Evolutionary conservation across 495 filamentous ascomycete species (phyloP), one percentile per base, ranked within the genome.

Genomic region (Neurospora sublineolata): DNA sequence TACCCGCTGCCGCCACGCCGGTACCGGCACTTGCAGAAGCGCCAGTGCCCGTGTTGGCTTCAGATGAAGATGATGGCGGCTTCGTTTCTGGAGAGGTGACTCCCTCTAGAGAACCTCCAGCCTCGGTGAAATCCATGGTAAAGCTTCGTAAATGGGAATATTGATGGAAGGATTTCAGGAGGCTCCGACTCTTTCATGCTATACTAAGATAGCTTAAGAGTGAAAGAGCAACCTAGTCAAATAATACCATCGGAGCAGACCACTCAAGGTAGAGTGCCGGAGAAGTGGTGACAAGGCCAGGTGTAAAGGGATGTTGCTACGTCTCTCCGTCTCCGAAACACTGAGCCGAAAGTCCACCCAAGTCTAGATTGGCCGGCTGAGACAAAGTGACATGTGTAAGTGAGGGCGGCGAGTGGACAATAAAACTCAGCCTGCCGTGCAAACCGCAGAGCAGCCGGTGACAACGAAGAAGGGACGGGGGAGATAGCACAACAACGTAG

Each of bases 41-140:
- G 40, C 38, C 69, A 20, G 69, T 18, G 40, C 52, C 23, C 6
- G 52, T 1, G 68, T 37, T 70, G 46, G 10, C 69, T 42, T 69
- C 70, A 8, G 69, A 58, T 36, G 20, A 16, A 7, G 52, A 30
- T 60, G 52, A 23, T 30, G 23, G 52, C 23, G 52, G 23, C 27
- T 60, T 60, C 0, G 12, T 7, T 7, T 60, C 52, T 5, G 23
- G 52, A 60, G 52, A 60, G 23, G 23, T 16, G 52, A 30, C 1
- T 60, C 6, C 23, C 52, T 60, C 52, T 16, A 11, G 52, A 60
- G 52, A 30, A 30, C 23, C 23, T 30, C 23, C 60, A 33, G 23
- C n/a, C 41, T 68, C 67, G 36, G 37, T 23, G 27, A 33, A 70
- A 23, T 75, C 72, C 73, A 75, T 75, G 27, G 42, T 8, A 60